Base-by-base conservation (phyloP, 192 early-diverging fungal genomes). In the Chytriomyces confervae region DNA sequence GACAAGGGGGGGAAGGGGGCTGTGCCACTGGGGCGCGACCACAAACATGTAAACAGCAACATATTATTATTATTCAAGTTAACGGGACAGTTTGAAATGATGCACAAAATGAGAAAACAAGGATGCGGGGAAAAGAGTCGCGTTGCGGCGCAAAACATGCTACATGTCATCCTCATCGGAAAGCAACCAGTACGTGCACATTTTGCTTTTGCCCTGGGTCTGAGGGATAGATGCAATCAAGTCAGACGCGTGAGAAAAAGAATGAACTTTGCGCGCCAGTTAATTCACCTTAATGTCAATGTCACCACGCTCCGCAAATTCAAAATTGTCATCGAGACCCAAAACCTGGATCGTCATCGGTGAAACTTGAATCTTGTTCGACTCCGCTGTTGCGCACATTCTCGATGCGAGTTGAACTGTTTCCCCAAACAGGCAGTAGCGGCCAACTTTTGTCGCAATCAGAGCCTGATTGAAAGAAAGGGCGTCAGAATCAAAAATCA, bases 341-440 rank as follows among this genome's bases (percentile, higher is more conserved):
- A 84, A 66, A 10, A 63, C 50, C 16, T 44, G 20, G 71, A 50
- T 46, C 6, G 80, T 82, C 27, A 46, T 50, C 3, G 45, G 50
- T 4, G 76, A 66, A 20, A 84, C 64, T 50, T 84, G 83, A 13
- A 84, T 84, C 36, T 71, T 76, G 13, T 29, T 45, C 1, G 78
- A 43, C 49, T 66, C n/a, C 45, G 75, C 51, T 36, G 70, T 81
- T 11, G 69, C 48, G 62, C 84, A 84, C 79, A 84, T 72, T 43
- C 70, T n/a, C 43, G 53, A 73, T 13, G 82, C 82, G 18, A 69
- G 80, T 43, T 79, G 80, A 36, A 82, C 66, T 11, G 82, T 80
- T 63, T 84, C 77, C 47, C 83, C 81, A 69, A 84, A 84, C 6
- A 84, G 29, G 44, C 79, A 72, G 73, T 84, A 84, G 18, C 75